Base-by-base conservation (phyloP, 805 yeast genomes). In the Teunomyces barrocoloradensis region DNA sequence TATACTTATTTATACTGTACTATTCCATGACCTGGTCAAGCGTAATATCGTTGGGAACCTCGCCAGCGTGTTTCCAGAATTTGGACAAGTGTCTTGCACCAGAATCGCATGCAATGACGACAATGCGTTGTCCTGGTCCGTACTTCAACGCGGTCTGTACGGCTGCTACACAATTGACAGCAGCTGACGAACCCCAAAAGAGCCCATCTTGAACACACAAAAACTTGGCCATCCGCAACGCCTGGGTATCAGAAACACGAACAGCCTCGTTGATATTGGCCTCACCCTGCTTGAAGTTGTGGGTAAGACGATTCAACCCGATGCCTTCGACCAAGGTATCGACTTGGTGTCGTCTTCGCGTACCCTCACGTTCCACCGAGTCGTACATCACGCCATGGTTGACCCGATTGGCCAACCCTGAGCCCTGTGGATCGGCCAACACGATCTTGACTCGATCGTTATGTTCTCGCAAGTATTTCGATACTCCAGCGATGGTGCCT, bases 331-430 rank as follows among this genome's bases (percentile, higher is more conserved):
- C 84, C 1, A 91, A 60, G 0, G 98, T 94, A 64, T 92, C 99
- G 1, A 92, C 98, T 66, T 92, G 99, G 64, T 94, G 98, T 55
- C 99, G 73, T 60, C 97, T 77, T 56, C 98, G 75, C 0, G 94
- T 87, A 1, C 99, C 99, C 68, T 92, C 99, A 54, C 79, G 84
- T 65, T 92, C 99, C 6, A 81, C 90, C 2, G 75, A 53, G 57
- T 91, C 96, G 64, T 89, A 92, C 97, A 94, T 90, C 3, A 92
- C 98, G 1, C 97, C 98, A 59, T 71, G 82, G 58, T 88, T 88
- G 44, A 92, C 80, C 50, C 96, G 71, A 67, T 92, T 89, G 60
- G 77, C 87, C 53, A 94, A 78, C 0, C 99, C 99, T 12, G 94
- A 84, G 0, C 99, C 99, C 59, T 89, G 97, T 0, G 98, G 98